A percentile compares a stretch with the other conserved stretches of the same genome.
Evolutionary conservation across 2,329 filamentous ascomycete species (phyloP).

Genomic region (Fonsecaea pedrosoi): DNA sequence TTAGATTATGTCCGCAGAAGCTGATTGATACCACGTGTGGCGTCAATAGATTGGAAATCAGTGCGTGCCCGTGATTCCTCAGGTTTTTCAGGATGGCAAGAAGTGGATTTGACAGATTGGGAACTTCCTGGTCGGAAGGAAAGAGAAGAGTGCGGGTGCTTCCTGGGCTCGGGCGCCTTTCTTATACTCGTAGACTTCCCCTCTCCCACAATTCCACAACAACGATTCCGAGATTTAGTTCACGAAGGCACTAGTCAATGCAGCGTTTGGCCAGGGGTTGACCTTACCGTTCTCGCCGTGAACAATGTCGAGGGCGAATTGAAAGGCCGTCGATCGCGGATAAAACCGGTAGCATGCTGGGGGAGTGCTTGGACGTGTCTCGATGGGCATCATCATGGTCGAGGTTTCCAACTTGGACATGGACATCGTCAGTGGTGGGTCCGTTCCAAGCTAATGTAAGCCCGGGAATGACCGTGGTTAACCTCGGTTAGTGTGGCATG

Average conservation of each 20-base stretch:
- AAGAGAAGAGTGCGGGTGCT: conserved; percentile 8
- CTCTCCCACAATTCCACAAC: conserved; percentile 5
- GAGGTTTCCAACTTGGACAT: conserved; percentile 16
- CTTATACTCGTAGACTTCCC: conserved; percentile 26
- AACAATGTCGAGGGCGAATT: conserved; percentile 21
- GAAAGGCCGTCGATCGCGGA: conserved; percentile 29
- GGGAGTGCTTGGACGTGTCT: conserved; percentile 16
- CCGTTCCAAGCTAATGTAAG: conserved; percentile 15
- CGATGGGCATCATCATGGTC: conserved; percentile 15
- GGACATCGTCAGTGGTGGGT: conserved; percentile 29
- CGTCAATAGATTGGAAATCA: conserved; percentile 20
- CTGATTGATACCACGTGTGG: conserved; percentile 20
- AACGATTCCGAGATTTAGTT: conserved; percentile 13
- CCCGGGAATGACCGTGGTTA: conserved; percentile 27
- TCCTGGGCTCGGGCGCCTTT: conserved; percentile 12
- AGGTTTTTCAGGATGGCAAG: conserved; percentile 10
- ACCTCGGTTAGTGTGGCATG: conserved; percentile 37
- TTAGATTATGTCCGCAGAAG: conserved; percentile 7
- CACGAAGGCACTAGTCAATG: conserved; percentile 27
- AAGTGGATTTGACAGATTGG: not conserved
- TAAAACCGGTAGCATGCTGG: conserved; percentile 28
- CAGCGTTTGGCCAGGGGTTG: not conserved
- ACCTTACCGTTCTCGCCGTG: not conserved
- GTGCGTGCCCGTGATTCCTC: conserved; percentile 9
- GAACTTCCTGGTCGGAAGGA: not conserved